phyloP scores from a whole-genome alignment of 108 stramenopile species.

The Parmales sp. region DNA sequence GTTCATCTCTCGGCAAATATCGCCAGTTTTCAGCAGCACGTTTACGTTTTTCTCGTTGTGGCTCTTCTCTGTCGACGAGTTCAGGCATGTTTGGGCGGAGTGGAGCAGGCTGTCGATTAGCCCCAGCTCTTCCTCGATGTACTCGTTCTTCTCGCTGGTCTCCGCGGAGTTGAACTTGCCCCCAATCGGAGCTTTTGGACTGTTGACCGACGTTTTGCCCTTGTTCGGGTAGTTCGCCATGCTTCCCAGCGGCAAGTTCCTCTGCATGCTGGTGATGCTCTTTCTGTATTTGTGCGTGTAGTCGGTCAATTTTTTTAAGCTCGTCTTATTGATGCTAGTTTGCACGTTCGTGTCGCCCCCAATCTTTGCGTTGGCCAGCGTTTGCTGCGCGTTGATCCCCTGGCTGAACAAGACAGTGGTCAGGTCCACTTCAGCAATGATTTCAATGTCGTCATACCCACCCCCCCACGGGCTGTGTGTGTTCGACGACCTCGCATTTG shows the following conservation, averaged over 20 bases:
- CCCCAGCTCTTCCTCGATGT: not conserved
- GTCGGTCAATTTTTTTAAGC: not conserved
- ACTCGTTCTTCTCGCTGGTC: not conserved
- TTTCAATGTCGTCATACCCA: not conserved
- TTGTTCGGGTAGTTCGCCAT: no score
- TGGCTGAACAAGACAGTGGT: slow-evolving; percentile 21
- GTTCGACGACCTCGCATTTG: not conserved
- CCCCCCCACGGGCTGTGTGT: not conserved
- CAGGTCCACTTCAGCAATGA: not conserved
- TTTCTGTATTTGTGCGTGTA: not conserved
- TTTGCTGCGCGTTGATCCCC: slow-evolving; percentile 31
- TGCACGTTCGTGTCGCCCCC: not conserved
- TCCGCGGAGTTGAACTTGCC: not conserved
- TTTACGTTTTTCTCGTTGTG: slow-evolving; percentile 17
- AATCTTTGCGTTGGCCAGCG: slow-evolving; percentile 16
- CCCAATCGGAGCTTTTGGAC: not conserved
- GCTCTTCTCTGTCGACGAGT: not conserved
- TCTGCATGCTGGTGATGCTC: not conserved
- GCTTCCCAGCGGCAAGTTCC: no score
- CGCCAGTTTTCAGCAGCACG: slow-evolving; percentile 13
- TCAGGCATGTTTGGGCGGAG: not conserved
- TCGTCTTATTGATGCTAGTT: slow-evolving; percentile 9
- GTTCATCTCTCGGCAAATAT: slow-evolving; percentile 14
- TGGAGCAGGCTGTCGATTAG: not conserved
- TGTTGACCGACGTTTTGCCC: no score